Percentiles rank a stretch among this genome's conserved stretches.
Evolutionary conservation across 176 grass and related monocot genomes (phyloP).

Genomic region (Triticum monococcum): DNA sequence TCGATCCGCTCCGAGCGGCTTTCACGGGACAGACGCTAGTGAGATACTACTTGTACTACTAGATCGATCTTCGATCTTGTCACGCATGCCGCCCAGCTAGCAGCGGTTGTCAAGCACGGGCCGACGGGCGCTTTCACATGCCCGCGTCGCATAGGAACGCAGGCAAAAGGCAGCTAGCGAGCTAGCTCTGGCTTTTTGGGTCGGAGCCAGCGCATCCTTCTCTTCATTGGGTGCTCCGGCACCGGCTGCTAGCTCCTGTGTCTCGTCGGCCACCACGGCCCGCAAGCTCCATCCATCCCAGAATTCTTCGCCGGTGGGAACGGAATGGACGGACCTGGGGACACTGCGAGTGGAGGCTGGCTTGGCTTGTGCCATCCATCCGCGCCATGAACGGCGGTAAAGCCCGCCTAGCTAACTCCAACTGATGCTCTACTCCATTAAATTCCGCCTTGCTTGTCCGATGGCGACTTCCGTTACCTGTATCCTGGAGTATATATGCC

Average conservation of each 20-base stretch:
- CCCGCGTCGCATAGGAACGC: not conserved
- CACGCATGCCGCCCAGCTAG: no score
- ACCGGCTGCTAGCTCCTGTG: not conserved
- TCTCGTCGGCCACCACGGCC: not conserved
- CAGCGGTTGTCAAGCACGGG: no score
- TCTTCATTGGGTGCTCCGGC: not conserved
- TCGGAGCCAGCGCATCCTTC: no score
- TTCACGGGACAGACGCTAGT: no score
- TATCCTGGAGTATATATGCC: no score
- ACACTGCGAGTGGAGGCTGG: not conserved
- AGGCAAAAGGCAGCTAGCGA: no score
- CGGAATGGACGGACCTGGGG: not conserved
- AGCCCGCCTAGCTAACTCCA: not conserved
- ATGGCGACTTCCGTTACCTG: not conserved
- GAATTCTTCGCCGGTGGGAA: not conserved
- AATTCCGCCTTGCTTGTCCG: not conserved
- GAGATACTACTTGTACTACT: no score
- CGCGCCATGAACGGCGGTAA: slow-evolving; percentile 15
- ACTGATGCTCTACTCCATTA: not conserved
- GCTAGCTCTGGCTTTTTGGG: no score
- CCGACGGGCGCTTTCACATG: slow-evolving; percentile 12
- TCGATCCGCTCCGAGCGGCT: no score
- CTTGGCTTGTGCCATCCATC: slow-evolving; percentile 1
- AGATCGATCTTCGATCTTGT: no score
- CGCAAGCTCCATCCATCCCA: not conserved